Evolutionary conservation across 371 early-diverging fungal species (phyloP), one percentile per base, ranked within the genome.

Genomic region (Catenaria anguillulae): DNA sequence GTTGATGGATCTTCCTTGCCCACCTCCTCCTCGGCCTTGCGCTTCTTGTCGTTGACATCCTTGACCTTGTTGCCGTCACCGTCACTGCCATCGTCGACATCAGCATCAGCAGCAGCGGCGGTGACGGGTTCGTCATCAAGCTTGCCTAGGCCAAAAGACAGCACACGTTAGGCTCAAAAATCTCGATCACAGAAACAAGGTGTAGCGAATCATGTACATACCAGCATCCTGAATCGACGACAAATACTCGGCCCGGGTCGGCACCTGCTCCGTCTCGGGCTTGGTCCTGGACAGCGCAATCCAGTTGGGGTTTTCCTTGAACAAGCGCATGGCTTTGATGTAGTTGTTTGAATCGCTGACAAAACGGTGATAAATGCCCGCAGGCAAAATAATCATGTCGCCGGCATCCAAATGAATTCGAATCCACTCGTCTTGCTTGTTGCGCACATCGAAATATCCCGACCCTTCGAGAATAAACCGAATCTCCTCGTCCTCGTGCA

Each of bases 401-500:
- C 84, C 84, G 46, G 73, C 73, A 42, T 77, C 76, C 52, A 88
- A 77, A 29, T 70, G 71, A 67, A 95, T 90, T 60, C 95, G 84
- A 64, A 97, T 84, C 97, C 96, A 97, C 24, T 76, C 70, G 71
- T 96, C 93, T 0, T 79, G 60, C 33, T 70, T 65, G 67, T 87
- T 84, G 59, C 88, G 78, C 37, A 89, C 84, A 67, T 89, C 91
- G 75, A 94, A 93, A 73, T 83, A 94, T 13, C 94, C 95, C 23
- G 82, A 75, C 21, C 97, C 97, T 42, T 86, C 92, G 37, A 90
- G 65, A 61, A 95, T 83, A 66, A 74, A 93, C 34, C 97, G 85
- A 64, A 96, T 93, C 73, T 97, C 96, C 74, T 95, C 97, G 69
- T 95, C 96, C 68, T 92, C 94, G 70, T 94, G 95, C 64, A 94